Base-by-base conservation (phyloP, 208 protist genomes). In the Wallacemonas collosoma region DNA sequence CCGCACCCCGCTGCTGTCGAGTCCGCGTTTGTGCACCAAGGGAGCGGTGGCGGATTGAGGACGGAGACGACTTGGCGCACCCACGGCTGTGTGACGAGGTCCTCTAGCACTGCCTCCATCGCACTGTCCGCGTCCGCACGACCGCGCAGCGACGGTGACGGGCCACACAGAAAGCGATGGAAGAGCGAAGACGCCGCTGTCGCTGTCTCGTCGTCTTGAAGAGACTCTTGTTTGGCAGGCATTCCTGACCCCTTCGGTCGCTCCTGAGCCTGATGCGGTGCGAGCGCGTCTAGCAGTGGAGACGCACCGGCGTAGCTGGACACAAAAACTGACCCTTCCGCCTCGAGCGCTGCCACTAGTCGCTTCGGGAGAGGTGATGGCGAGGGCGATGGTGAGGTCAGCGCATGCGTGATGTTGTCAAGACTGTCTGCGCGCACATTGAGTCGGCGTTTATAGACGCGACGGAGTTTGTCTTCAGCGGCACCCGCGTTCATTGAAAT, bases 231-330 rank as follows among this genome's bases (percentile, higher is more conserved):
- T 14, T 8, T 51, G 15, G 15, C 54, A 7, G 54, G 14, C 35
- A 9, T 26, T 0, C 8, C 56, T 17, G 36, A n/a, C 50, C 26
- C 56, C 26, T 62, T 26, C 8, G 7, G 36, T 9, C 8, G 8
- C 43, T n/a, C 35, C 3, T 62, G 14, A 5, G 14, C n/a, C 9
- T 56, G 8, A 5, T 56, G 15, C 14, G 56, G 17, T 38, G 56
- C 7, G 35, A 41, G 35, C 17, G 36, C 36, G 56, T 65, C 36
- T 12, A 65, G 36, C 9, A 65, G 43, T 15, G 43, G 38, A 12
- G 38, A 38, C 38, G 70, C 70, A 4, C 60, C 70, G 15, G 70
- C 58, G 48, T 68, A 68, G 47, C 70, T 74, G 14, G 70, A 62
- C 12, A 74, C 41, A 43, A 74, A 63, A 0, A 77, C 5, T 48